Percentiles rank a stretch among this genome's conserved stretches.
phyloP scores from a whole-genome alignment of 2,329 filamentous ascomycete genomes.

The Emydomyces testavorans region DNA sequence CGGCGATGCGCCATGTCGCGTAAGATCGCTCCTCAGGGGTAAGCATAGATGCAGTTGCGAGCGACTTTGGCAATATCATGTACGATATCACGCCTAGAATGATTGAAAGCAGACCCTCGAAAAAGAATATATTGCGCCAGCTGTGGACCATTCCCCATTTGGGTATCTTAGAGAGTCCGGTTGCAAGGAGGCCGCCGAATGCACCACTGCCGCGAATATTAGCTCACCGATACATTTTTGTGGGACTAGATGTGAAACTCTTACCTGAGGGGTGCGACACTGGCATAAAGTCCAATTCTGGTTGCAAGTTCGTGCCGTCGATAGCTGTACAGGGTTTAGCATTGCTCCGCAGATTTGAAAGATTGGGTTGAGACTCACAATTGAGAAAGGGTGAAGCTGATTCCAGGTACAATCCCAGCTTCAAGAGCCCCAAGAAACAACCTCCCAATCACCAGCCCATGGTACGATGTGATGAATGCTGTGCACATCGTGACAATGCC shows the following conservation, averaged over 20 bases:
- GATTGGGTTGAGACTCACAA: background rate
- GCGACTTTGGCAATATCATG: constrained; percentile 3
- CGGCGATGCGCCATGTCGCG: constrained; percentile 9
- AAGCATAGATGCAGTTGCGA: constrained; percentile 4
- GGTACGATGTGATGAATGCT: constrained; percentile 6
- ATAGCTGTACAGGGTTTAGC: background rate
- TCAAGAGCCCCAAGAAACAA: constrained; percentile 7
- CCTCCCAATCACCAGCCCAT: background rate
- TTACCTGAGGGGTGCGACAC: constrained; percentile 5
- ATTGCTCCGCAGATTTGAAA: too few species aligned
- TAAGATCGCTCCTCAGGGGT: constrained; percentile 1
- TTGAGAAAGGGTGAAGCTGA: constrained; percentile 10
- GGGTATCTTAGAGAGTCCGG: constrained; percentile 5
- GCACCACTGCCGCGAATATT: constrained; percentile 31
- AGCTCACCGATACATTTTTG: background rate
- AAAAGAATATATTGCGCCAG: constrained; percentile 12
- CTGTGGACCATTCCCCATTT: constrained; percentile 9
- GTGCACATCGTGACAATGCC: constrained; percentile 9
- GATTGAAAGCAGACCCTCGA: constrained; percentile 9
- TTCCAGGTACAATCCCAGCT: constrained; percentile 8
- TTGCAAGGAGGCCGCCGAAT: constrained; percentile 52
- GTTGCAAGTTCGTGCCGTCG: constrained; percentile 9
- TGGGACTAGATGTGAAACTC: background rate
- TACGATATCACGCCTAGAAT: constrained; percentile 5
- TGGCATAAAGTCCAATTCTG: constrained; percentile 7